Base-by-base conservation (phyloP, 106 monocot species). In the Phalaenopsis equestris region DNA sequence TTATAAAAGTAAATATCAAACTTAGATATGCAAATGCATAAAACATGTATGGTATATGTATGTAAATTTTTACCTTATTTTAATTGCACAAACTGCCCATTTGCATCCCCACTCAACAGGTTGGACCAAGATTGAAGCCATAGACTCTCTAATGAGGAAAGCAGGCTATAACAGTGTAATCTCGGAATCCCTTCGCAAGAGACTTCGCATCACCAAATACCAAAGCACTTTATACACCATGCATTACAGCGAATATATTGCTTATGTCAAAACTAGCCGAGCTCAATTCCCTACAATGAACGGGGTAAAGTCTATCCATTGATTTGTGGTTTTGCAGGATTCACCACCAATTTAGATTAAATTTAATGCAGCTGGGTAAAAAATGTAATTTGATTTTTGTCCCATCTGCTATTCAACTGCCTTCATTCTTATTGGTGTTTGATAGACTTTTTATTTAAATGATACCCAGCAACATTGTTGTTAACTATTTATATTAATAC, bases 61-160 rank as follows among this genome's bases (percentile, higher is more conserved):
- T 30, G 30, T 30, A 30, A 30, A 30, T 30, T 30, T 30, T 30
- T 30, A 30, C 30, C 30, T 38, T 70, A 70, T 15, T 38, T 11
- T 39, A 39, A 70, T 39, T 11, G 39, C 70, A 70, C 39, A 3
- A 39, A 70, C 2, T 70, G 70, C 38, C 38, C 39, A 15, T 21
- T 70, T 70, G 70, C 38, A 9, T 68, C 38, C 38, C 70, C 39
- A 21, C 12, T 61, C 1, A 36, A 36, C 78, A 99, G 98, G 94
- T 65, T 99, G 98, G 98, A 92, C 92, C 2, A 88, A 99, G 80
- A 55, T 91, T 45, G 92, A 94, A 75, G 87, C 98, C 2, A 88
- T 99, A 5, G 94, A 99, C 79, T 99, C 94, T 3, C 81, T 99
- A 67, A 94, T 94, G 89, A 89, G 94, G 83, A 99, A 99, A 83